Conservation (phyloP, 345 rosid species). For the Acer negundo region DNA sequence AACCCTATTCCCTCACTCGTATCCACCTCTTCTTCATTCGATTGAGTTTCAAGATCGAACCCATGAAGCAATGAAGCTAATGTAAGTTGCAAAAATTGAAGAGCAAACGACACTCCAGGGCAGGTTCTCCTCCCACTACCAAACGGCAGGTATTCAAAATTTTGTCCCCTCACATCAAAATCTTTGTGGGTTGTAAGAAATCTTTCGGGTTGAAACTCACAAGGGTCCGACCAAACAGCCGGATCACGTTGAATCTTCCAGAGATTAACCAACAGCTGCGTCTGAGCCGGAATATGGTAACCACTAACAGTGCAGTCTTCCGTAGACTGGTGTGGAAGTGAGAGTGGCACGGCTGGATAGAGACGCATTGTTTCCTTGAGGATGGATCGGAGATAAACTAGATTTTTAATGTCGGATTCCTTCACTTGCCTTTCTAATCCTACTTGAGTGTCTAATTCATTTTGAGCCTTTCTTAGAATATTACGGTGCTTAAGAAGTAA, state of each 20-base stretch:
- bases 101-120: constrained; percentile 20
- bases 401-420: constrained; percentile 24
- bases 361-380: constrained; percentile 29
- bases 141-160: constrained; percentile 31
- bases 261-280: constrained; percentile 21
- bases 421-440: constrained; percentile 28
- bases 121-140: constrained; percentile 35
- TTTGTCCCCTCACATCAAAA: constrained; percentile 25
- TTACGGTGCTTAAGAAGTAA: constrained; percentile 21
- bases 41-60: constrained; percentile 1
- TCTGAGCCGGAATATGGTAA: constrained; percentile 27
- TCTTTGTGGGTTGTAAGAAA: constrained; percentile 19
- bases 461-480: constrained; percentile 18
- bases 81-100: constrained; percentile 24
- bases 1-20: constrained; percentile 14
- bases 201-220: constrained; percentile 31
- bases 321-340: constrained; percentile 20
- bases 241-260: constrained; percentile 36
- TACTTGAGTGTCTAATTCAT: constrained; percentile 20
- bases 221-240: constrained; percentile 23
- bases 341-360: constrained; percentile 23
- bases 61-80: constrained; percentile 28
- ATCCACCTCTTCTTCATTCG: constrained; percentile 21
- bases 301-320: constrained; percentile 30
- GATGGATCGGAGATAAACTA: constrained; percentile 31